Conservation (phyloP, 768 basidiomycete species). For the Pholiota conissans region DNA sequence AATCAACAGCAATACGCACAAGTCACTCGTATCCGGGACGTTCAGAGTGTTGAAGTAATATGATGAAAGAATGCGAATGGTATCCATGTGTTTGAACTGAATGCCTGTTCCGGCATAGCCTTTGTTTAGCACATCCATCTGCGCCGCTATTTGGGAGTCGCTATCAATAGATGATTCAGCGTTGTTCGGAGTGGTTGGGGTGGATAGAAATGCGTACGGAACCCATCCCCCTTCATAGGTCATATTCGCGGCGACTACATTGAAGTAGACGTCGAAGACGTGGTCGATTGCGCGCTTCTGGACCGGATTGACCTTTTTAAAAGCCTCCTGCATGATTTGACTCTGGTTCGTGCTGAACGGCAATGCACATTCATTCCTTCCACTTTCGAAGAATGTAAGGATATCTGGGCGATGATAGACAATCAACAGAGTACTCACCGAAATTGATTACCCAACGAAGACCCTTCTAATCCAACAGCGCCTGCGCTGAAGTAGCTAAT, state of each 20-base stretch:
- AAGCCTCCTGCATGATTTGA: constrained; percentile 7
- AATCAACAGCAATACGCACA: constrained; percentile 17
- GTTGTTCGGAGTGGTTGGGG: not conserved
- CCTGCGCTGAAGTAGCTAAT: not conserved
- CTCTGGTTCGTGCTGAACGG: not conserved
- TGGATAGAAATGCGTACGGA: constrained; percentile 29
- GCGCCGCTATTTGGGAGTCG: constrained; percentile 33
- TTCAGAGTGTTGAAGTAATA: constrained; percentile 43
- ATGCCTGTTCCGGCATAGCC: constrained; percentile 37
- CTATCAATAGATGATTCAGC: constrained; percentile 12
- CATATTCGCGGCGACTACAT: constrained; percentile 30
- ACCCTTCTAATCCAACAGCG: not conserved
- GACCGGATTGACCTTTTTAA: constrained; percentile 6
- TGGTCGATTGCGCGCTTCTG: constrained; percentile 16
- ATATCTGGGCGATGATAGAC: not conserved
- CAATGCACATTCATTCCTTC: not conserved
- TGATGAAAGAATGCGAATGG: constrained; percentile 37
- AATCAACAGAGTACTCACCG: not conserved
- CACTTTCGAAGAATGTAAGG: not conserved
- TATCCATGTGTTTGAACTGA: constrained; percentile 33
- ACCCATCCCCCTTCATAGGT: constrained; percentile 36
- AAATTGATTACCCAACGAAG: not conserved
- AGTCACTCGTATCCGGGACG: constrained; percentile 12
- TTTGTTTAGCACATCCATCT: constrained; percentile 41
- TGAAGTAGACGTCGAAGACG: constrained; percentile 31